Percentiles rank a stretch among this genome's conserved stretches.
phyloP scores from a whole-genome alignment of 345 rosid species.

The Linum tenue region DNA sequence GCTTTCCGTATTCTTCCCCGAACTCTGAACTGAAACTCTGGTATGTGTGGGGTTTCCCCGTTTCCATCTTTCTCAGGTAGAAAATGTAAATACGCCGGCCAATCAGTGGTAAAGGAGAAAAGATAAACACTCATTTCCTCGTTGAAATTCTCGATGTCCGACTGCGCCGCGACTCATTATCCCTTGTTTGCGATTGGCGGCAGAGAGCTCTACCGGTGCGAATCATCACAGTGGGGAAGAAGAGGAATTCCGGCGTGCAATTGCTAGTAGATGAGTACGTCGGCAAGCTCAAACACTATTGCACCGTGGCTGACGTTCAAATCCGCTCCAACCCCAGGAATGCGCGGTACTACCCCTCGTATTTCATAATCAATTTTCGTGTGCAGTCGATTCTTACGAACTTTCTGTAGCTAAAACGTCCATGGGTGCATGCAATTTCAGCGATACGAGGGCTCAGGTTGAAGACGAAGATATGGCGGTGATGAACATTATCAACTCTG shows the following conservation, averaged over 20 bases:
- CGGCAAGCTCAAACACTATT: conserved; percentile 54
- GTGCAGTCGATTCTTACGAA: neutral
- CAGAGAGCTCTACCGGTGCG: conserved; percentile 81
- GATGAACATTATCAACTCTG: conserved; percentile 53
- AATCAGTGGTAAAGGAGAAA: conserved; percentile 51
- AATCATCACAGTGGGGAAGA: conserved; percentile 65
- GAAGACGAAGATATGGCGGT: conserved; percentile 63
- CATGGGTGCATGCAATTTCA: conserved; percentile 11
- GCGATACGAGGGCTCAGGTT: conserved; percentile 63
- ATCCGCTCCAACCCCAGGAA: conserved; percentile 72
- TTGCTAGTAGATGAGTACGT: conserved; percentile 60
- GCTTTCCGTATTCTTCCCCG: neutral
- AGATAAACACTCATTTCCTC: neutral
- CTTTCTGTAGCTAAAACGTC: neutral
- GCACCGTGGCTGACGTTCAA: conserved; percentile 49
- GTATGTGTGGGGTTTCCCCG: neutral
- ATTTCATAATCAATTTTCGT: neutral
- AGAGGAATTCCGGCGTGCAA: conserved; percentile 63
- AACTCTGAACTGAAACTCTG: neutral
- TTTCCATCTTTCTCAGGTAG: conserved; percentile 27
- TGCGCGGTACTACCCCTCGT: conserved; percentile 36
- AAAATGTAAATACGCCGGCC: conserved; percentile 50
- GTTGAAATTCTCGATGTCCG: neutral
- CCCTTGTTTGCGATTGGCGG: conserved; percentile 7
- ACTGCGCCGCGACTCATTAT: neutral